Evolutionary conservation across 2,329 filamentous ascomycete species (phyloP).

Genomic region (Paracoccidioides lutzii): DNA sequence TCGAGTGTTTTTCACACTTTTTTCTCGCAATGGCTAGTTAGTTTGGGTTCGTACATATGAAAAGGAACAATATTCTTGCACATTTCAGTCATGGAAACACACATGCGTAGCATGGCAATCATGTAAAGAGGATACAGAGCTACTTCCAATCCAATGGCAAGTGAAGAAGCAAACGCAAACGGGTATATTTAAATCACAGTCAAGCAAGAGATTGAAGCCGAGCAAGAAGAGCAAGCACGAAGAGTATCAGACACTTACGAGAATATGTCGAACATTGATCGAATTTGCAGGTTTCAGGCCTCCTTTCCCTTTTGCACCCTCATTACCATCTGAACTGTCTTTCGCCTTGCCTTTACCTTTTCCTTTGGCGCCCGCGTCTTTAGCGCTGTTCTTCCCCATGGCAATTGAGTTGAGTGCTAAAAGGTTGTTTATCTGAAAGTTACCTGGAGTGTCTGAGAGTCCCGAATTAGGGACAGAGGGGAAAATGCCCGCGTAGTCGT

Average conservation of each 20-base stretch:
- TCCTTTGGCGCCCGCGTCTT: conserved; percentile 21
- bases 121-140: no score
- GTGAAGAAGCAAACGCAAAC: no score
- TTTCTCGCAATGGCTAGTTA: neutral
- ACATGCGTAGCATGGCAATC: neutral
- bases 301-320: conserved; percentile 26
- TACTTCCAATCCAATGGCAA: no score
- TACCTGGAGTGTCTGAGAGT: no score
- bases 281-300: conserved; percentile 46
- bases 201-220: neutral
- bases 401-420: neutral
- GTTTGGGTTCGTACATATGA: neutral
- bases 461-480: no score
- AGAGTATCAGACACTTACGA: conserved; percentile 28
- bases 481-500: no score
- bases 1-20: conserved; percentile 49
- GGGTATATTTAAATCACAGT: neutral
- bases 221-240: neutral
- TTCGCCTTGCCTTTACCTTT: conserved; percentile 32
- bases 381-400: conserved; percentile 13
- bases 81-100: neutral
- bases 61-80: neutral
- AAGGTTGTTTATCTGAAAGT: no score
- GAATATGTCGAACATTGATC: conserved; percentile 54
- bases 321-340: conserved; percentile 21